Conservation (phyloP, 2,329 filamentous ascomycete species). For the Elsinoe fawcettii region DNA sequence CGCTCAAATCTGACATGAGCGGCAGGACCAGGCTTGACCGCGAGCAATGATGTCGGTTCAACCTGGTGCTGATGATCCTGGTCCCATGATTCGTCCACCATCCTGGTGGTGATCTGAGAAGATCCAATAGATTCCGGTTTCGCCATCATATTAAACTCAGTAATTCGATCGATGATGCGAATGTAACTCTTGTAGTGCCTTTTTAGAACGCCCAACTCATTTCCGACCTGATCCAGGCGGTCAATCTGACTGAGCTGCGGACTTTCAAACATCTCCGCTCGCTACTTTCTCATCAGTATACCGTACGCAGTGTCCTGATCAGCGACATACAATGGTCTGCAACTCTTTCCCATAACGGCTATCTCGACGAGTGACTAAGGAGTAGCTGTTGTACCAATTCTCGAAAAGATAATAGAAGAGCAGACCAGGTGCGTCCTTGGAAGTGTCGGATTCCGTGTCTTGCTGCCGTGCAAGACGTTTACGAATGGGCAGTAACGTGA, state of each 20-base stretch:
- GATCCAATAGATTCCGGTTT: conserved; percentile 37
- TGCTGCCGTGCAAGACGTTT: conserved; percentile 38
- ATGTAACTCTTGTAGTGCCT: conserved; percentile 55
- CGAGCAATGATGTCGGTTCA: conserved; percentile 32
- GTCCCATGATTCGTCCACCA: conserved; percentile 18
- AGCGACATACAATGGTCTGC: conserved; percentile 38
- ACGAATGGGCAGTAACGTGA: conserved; percentile 39
- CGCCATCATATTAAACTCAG: conserved; percentile 39
- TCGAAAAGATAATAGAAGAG: conserved; percentile 62
- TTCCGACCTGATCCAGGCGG: conserved; percentile 52
- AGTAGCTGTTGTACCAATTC: conserved; percentile 55
- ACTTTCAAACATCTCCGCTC: conserved; percentile 48
- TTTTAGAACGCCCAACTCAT: conserved; percentile 52
- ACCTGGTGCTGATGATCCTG: background rate
- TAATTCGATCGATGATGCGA: conserved; percentile 52
- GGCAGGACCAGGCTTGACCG: conserved; percentile 40
- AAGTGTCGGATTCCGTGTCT: conserved; percentile 39
- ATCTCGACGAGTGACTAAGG: conserved; percentile 45
- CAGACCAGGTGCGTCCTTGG: conserved; percentile 50
- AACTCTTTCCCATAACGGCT: conserved; percentile 43
- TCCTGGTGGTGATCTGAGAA: conserved; percentile 31
- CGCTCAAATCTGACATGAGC: conserved; percentile 53
- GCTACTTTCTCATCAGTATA: conserved; percentile 26
- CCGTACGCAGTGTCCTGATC: background rate
- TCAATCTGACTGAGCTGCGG: conserved; percentile 41